These are phyloP conservation scores for Ceratocystis cacaofunesta DNA, from an alignment of 2,329 filamentous ascomycete species.

Conservation along the genomic window DNA sequence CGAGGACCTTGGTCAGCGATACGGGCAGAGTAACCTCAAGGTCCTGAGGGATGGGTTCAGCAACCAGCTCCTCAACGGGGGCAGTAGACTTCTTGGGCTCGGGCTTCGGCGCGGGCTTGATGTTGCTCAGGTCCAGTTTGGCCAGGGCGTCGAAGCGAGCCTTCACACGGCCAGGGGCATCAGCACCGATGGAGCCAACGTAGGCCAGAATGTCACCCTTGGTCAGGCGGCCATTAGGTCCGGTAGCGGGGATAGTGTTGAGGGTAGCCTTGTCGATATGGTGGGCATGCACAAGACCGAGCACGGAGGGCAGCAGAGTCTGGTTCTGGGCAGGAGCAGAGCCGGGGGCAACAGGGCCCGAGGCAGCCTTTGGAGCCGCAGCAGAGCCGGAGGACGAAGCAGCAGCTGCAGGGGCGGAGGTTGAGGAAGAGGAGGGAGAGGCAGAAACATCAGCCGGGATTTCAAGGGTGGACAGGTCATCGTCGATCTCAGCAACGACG, in stretches of 20 bases:
- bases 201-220: constrained; percentile 94
- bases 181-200: constrained; percentile 59
- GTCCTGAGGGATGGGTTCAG: constrained; percentile 28
- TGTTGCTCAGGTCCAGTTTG: constrained; percentile 88
- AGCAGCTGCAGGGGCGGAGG: constrained; percentile 13
- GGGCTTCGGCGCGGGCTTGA: constrained; percentile 57
- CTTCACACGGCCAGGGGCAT: constrained; percentile 57
- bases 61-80: constrained; percentile 26
- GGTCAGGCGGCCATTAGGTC: constrained; percentile 72
- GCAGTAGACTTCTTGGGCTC: constrained; percentile 26
- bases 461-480: constrained; percentile 60
- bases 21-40: constrained; percentile 57
- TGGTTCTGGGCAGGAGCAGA: constrained; percentile 30
- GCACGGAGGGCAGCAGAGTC: constrained; percentile 65
- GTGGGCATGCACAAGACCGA: constrained; percentile 64
- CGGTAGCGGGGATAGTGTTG: constrained; percentile 70
- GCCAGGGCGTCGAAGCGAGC: constrained; percentile 57
- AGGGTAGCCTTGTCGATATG: constrained; percentile 61
- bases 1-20: constrained; percentile 62
- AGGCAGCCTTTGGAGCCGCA: constrained; percentile 20
- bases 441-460: constrained; percentile 53
- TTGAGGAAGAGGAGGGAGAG: constrained; percentile 20
- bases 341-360: constrained; percentile 25
- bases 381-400: constrained; percentile 15
- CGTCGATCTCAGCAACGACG: constrained; percentile 65